Percentiles rank a stretch among this genome's conserved stretches.
Evolutionary conservation across 1,284 basidiomycete genomes (phyloP).

Genomic region (Pseudozyma hubeiensis): DNA sequence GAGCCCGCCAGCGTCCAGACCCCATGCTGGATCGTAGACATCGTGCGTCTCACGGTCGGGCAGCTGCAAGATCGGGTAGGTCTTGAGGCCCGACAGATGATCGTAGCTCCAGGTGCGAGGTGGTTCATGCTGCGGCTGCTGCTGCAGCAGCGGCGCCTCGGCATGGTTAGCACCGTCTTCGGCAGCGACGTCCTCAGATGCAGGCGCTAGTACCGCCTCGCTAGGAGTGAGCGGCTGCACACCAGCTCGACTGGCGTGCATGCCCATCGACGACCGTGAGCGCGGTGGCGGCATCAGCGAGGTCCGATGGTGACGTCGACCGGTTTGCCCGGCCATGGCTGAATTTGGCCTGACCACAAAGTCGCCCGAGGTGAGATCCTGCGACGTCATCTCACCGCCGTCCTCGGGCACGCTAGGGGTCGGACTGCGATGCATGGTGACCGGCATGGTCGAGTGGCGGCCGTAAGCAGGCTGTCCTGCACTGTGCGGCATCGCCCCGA

Average conservation of each 20-base stretch:
- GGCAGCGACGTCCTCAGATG: constrained; percentile 8
- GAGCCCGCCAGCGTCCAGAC: constrained; percentile 37
- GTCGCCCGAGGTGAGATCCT: constrained; percentile 39
- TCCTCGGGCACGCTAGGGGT: constrained; percentile 62
- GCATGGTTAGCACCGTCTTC: constrained; percentile 11
- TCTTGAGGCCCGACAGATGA: constrained; percentile 51
- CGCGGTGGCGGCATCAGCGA: constrained; percentile 46
- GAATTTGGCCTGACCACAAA: constrained; percentile 42
- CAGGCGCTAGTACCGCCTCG: constrained; percentile 5
- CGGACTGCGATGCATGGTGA: constrained; percentile 43
- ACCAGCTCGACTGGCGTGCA: constrained; percentile 13
- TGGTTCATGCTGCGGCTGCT: constrained; percentile 10
- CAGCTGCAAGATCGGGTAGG: constrained; percentile 58
- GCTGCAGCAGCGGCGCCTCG: background rate
- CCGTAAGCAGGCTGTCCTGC: constrained; percentile 17
- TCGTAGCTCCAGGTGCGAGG: constrained; percentile 52
- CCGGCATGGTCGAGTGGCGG: constrained; percentile 56
- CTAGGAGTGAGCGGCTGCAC: constrained; percentile 20
- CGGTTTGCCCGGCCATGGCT: constrained; percentile 22
- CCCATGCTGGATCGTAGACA: constrained; percentile 58
- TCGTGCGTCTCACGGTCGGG: constrained; percentile 61
- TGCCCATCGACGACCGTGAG: constrained; percentile 34
- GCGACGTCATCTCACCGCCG: constrained; percentile 60
- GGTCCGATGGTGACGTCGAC: constrained; percentile 31
- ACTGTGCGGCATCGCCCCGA: constrained; percentile 30